Evolutionary conservation across 208 protist species (phyloP), one percentile per base, ranked within the genome.

Genomic region (Leishmania arabica): DNA sequence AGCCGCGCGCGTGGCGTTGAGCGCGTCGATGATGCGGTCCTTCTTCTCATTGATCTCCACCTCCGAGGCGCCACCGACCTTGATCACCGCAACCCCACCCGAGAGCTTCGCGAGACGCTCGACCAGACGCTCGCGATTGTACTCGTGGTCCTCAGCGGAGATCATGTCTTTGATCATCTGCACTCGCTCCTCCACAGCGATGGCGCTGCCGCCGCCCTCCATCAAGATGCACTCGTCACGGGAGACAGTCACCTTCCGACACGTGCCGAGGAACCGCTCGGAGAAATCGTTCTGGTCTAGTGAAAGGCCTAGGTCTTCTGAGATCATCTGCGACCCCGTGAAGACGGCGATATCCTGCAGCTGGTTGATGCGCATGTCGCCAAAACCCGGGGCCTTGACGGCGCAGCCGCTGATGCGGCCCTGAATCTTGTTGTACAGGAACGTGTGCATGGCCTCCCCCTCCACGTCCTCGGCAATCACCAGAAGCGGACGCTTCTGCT

Each of bases 41-140:
- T 99, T 99, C 91, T 99, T 99, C 90, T 99, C 99, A 84, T 93
- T 96, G 13, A 99, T 99, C 93, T 99, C 99, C 53, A 99, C 98
- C 87, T 99, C 99, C 13, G 97, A 99, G 27, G 97, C 96, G 62
- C 99, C 99, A 54, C 99, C 99, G 49, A 99, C 97, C 82, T 99
- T 99, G 80, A 99, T 96, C 17, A 99, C 96, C 13, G 98, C 98
- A 54, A 99, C 98, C 70, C 93, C 92, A 62, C 93, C 93, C 15
- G 88, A 92, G 8, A 98, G 82, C 83, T 97, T 96, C 51, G 93
- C 92, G 8, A 98, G 91, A 47, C 99, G 96, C 91, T 99, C 98
- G 71, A 99, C 91, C 2, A 99, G 92, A 45, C 99, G 99, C 91
- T 99, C 99, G 69, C 96, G 95, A 84, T 99, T 99, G 86, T 99